Base-by-base conservation (phyloP, 2,329 filamentous ascomycete genomes). In the Atkinsonella hypoxylon region DNA sequence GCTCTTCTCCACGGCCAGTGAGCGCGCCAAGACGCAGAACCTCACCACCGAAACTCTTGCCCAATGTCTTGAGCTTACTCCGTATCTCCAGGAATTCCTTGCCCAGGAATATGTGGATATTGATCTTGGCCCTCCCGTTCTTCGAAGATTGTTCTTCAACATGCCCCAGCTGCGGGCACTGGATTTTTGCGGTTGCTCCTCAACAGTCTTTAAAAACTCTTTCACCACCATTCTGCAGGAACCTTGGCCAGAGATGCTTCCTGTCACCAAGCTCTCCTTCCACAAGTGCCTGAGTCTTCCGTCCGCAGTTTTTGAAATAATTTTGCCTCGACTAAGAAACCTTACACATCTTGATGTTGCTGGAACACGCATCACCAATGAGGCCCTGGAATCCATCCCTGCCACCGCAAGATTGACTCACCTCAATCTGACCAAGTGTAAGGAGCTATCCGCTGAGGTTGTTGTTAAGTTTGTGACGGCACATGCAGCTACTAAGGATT, bases 281-380 rank as follows among this genome's bases (percentile, higher is more conserved):
- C 87, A 93, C 68, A 87, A 88, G 70, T 90, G 86, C 64, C 79
- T 83, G 54, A 84, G 79, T 47, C 73, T 93, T 4, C 78, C 85
- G 2, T 71, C 83, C 1, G 67, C 74, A 0, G 76, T 85, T 43
- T 89, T 87, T 59, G 82, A 87, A 59, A 73, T 71, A 2, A 70
- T 91, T 15, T 71, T 93, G 11, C 84, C 87, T n/a, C 79, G 80
- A n/a, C 71, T 91, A 45, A 64, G 72, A 26, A 73, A 77, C 50
- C 70, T 89, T 49, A 91, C 87, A 1, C 86, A 90, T 62, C 77
- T 93, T 38, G 87, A 93, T 61, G 74, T 90, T n/a, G 80, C 84
- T 10, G 85, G 86, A 57, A 90, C 87, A 1, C 79, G 83, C 57
- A 80, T 93, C 58, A 89, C 82, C 34, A 79, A 89, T 63, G 70